Evolutionary conservation across 305 asterid species (phyloP), one percentile per base, ranked within the genome.

Genomic region (Ajuga reptans): DNA sequence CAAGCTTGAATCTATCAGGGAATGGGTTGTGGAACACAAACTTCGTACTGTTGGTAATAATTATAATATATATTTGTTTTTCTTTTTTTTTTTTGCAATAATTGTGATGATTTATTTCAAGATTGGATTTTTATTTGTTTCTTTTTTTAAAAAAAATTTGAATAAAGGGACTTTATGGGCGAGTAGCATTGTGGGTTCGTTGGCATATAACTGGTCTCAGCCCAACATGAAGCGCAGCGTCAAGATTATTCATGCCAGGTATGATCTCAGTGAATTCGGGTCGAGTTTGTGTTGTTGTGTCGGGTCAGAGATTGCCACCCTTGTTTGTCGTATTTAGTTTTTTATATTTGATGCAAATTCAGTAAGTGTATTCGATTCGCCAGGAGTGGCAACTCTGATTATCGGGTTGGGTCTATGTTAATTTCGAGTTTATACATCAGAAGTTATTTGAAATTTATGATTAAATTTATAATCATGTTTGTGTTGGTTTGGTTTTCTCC

Each of bases 201-300:
- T 92, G 86, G 96, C 98, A 4, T 92, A 89, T 77, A 92, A 92
- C 69, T 92, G 96, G 98, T 89, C 98, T 68, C 95, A 85, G 58
- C 96, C 96, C 39, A 79, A 84, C 36, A 92, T 92, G 98, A 92
- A 92, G 75, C 80, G 92, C 24, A 92, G 96, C 69, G 92, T 92
- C 74, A 92, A 83, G 88, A 84, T 92, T 62, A 89, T 92, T 82
- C 98, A 92, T 62, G 96, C 96, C 24, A 92, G 96, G 98, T 87
- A 71, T 45, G 27, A 21, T 21, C n/a, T n/a, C n/a, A n/a, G n/a
- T n/a, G n/a, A n/a, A n/a, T n/a, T n/a, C n/a, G n/a, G n/a, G n/a
- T n/a, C n/a, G n/a, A n/a, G n/a, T n/a, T n/a, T n/a, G n/a, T n/a
- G n/a, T n/a, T n/a, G n/a, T n/a, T n/a, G n/a, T n/a, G n/a, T n/a